Percentiles rank a stretch among this genome's conserved stretches.
phyloP scores from a whole-genome alignment of 768 basidiomycete genomes.

The Russula virescens region DNA sequence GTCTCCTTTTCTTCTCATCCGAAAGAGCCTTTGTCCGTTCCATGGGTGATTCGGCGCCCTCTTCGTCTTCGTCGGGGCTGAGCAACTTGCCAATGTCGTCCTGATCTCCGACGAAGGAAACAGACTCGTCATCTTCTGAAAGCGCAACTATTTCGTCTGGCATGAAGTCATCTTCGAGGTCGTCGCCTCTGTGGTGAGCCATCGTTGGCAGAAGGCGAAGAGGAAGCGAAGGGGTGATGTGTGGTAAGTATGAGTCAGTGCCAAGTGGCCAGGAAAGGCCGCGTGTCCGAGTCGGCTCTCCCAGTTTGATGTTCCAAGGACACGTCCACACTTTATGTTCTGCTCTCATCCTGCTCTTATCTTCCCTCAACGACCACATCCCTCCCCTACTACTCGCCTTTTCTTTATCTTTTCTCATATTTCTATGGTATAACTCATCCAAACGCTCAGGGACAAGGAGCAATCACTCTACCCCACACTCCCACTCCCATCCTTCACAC shows the following conservation, averaged over 20 bases:
- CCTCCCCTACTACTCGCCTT: background rate
- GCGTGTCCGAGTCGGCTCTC: background rate
- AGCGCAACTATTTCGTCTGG: slow-evolving; percentile 61
- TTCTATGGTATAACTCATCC: slow-evolving; percentile 17
- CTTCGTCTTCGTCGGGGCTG: slow-evolving; percentile 41
- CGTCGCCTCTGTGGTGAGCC: slow-evolving; percentile 53
- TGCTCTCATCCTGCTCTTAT: background rate
- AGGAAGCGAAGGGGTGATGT: background rate
- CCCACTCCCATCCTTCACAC: background rate
- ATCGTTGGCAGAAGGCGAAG: slow-evolving; percentile 24
- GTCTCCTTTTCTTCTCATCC: slow-evolving; percentile 63
- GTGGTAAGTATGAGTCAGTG: too few relatives aligned
- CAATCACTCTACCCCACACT: background rate
- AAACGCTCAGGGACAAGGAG: slow-evolving; percentile 2
- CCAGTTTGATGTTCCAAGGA: background rate
- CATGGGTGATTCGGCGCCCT: slow-evolving; percentile 28
- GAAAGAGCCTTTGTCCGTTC: slow-evolving; percentile 25
- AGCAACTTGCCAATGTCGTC: slow-evolving; percentile 38
- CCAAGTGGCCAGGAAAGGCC: slow-evolving; percentile 3
- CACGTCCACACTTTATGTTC: background rate
- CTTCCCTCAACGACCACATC: background rate
- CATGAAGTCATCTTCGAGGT: slow-evolving; percentile 79
- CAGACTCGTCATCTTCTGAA: slow-evolving; percentile 50
- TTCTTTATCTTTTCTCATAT: background rate
- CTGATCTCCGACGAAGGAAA: slow-evolving; percentile 26